Evolutionary conservation across 2,329 filamentous ascomycete genomes (phyloP).

Genomic region (Talaromyces atroroseus): DNA sequence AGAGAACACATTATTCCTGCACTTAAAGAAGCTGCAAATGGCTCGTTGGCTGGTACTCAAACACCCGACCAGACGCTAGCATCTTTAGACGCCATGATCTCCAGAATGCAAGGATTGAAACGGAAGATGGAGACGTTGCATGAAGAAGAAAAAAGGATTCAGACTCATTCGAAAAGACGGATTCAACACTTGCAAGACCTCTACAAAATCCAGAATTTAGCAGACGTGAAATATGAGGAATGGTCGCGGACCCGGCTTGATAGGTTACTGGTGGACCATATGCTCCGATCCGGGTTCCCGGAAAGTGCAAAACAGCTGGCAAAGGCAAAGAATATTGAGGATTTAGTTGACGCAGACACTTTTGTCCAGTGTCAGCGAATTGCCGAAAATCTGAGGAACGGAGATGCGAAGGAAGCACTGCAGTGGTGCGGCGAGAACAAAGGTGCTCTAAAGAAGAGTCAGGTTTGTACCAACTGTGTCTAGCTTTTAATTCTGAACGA

Average conservation of each 20-base stretch:
- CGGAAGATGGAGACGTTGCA: slow-evolving; percentile 74
- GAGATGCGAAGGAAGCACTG: slow-evolving; percentile 71
- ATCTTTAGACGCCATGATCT: slow-evolving; percentile 77
- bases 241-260: slow-evolving; percentile 82
- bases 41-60: slow-evolving; percentile 58
- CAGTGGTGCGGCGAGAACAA: slow-evolving; percentile 93
- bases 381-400: slow-evolving; percentile 63
- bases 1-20: slow-evolving; percentile 42
- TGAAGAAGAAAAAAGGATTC: slow-evolving; percentile 72
- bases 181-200: slow-evolving; percentile 76
- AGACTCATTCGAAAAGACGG: slow-evolving; percentile 68
- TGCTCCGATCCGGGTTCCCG: slow-evolving; percentile 76
- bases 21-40: slow-evolving; percentile 52
- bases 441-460: slow-evolving; percentile 81
- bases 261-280: slow-evolving; percentile 83
- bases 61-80: slow-evolving; percentile 67
- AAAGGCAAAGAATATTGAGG: slow-evolving; percentile 66
- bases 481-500: not conserved
- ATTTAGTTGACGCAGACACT: slow-evolving; percentile 81
- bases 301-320: slow-evolving; percentile 72
- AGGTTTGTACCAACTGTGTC: slow-evolving; percentile 48
- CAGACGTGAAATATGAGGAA: slow-evolving; percentile 87
- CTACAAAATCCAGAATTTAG: slow-evolving; percentile 70
- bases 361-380: slow-evolving; percentile 79
- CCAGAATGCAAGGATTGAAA: slow-evolving; percentile 78